Conservation (phyloP, 1,284 basidiomycete species). For the Ustilago bromivora region DNA sequence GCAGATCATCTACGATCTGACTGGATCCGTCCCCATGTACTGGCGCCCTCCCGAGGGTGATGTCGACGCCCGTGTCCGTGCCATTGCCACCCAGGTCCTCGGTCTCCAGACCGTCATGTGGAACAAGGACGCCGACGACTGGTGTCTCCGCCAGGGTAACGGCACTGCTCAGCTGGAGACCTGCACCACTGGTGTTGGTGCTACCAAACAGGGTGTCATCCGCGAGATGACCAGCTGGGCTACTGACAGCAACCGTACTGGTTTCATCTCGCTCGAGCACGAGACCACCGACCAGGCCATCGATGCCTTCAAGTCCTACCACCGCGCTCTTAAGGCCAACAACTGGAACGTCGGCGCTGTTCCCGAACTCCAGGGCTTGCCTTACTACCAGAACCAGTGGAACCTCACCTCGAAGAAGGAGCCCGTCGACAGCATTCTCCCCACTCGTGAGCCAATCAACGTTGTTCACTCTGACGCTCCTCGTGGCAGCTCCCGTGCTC, state of each 20-base stretch:
- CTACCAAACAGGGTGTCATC: conserved; percentile 41
- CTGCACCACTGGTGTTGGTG: conserved; percentile 47
- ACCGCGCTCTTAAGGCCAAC: conserved; percentile 37
- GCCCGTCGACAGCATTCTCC: conserved; percentile 44
- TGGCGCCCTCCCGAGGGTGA: conserved; percentile 65
- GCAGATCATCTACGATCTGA: conserved; percentile 83
- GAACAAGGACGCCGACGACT: conserved; percentile 64
- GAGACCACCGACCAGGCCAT: conserved; percentile 62
- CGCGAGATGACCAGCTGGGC: conserved; percentile 50
- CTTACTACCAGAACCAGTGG: conserved; percentile 64
- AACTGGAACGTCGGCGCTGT: conserved; percentile 52
- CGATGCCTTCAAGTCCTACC: conserved; percentile 55
- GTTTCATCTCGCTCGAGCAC: conserved; percentile 63
- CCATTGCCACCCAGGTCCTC: conserved; percentile 61
- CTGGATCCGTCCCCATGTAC: conserved; percentile 72
- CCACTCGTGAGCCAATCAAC: conserved; percentile 42
- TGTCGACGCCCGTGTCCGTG: conserved; percentile 64
- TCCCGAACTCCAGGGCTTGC: conserved; percentile 54
- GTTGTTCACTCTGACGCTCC: conserved; percentile 49
- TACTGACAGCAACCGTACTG: conserved; percentile 36
- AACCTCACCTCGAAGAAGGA: conserved; percentile 45
- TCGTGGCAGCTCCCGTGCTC: conserved; percentile 36
- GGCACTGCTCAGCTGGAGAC: conserved; percentile 56
- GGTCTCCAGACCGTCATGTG: conserved; percentile 64
- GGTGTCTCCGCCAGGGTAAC: conserved; percentile 60